These are phyloP conservation scores for Oryza brachyantha DNA, from an alignment of 176 grass and related monocot genomes.

Conservation along the genomic window DNA sequence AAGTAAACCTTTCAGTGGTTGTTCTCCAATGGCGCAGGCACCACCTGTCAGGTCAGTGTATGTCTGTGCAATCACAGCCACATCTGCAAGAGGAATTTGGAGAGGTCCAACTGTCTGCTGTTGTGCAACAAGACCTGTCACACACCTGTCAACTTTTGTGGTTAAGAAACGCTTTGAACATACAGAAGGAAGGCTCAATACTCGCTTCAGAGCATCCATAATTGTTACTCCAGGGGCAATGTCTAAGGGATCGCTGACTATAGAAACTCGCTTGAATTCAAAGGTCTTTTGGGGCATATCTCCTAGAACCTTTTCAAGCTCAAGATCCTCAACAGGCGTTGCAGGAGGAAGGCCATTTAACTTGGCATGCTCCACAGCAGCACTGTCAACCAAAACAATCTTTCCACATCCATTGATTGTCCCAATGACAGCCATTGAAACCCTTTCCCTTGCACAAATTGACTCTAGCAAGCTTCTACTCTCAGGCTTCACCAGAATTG, in stretches of 20 bases:
- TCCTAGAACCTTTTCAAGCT: conserved; percentile 88
- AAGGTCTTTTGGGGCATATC: conserved; percentile 95
- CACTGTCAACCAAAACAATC: conserved; percentile 80
- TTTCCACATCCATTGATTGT: conserved; percentile 75
- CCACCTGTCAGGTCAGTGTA: conserved; percentile 80
- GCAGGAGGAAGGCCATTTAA: conserved; percentile 50
- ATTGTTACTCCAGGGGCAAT: conserved; percentile 69
- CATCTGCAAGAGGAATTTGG: conserved; percentile 80
- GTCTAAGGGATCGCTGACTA: conserved; percentile 56
- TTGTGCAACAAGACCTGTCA: conserved; percentile 76
- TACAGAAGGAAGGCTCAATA: conserved; percentile 70
- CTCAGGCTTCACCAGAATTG: conserved; percentile 63
- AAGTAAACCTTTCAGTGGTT: conserved; percentile 80
- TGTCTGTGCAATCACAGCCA: conserved; percentile 86
- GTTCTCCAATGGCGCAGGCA: conserved; percentile 82
- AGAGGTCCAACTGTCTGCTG: conserved; percentile 76
- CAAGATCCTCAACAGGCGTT: conserved; percentile 68
- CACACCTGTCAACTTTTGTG: conserved; percentile 84
- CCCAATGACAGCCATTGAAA: conserved; percentile 78
- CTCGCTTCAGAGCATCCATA: conserved; percentile 73
- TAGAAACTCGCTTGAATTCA: conserved; percentile 56
- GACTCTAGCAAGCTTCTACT: conserved; percentile 44
- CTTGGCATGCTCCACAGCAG: conserved; percentile 57
- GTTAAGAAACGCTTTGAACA: conserved; percentile 94
- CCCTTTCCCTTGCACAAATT: conserved; percentile 68